Evolutionary conservation across 768 basidiomycete genomes (phyloP), one percentile per base, ranked within the genome.

Genomic region (Mycena capillaripes): DNA sequence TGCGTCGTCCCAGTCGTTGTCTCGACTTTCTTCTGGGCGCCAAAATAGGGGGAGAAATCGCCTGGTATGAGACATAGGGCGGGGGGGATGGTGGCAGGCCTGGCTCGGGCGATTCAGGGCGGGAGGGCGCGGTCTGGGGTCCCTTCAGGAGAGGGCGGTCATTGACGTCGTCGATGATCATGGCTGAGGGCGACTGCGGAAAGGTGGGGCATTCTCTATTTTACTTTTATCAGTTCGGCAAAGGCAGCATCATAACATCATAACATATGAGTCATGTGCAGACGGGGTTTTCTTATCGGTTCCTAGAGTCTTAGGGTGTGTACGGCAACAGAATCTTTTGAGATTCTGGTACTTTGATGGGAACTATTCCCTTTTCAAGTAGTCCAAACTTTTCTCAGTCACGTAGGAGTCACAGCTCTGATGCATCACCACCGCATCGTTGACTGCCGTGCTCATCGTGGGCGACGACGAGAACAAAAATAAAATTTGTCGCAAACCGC

Each of bases 31-130:
- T 34, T 16, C 61, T 59, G 1, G 72, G 48, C 46, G 69, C 62
- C 25, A 57, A 9, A 40, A 55, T 58, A 10, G 66, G 70, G 16
- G 66, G 57, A 11, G 70, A n/a, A 38, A 72, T 64, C 1, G 70
- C 67, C 32, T 72, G 70, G 38, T 75, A 75, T 4, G 70, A 71
- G 44, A 75, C 21, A 60, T 75, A 75, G 3, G 74, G 74, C 16
- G 74, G 74, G 14, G 74, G 74, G 3, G 67, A 70, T 4, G 56
- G 63, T 2, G 68, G 52, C 4, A 64, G 32, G 23, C 10, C 58
- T 27, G 32, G 17, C 40, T 67, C 65, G n/a, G 19, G 46, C 5
- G 52, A 25, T 12, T 23, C 55, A 34, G 50, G 42, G 36, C 38
- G 66, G 17, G 60, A 10, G 53, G 60, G 60, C n/a, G n/a, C 21